Conservation (phyloP, 805 yeast genomes). For the Kluyveromyces dobzhanskii region DNA sequence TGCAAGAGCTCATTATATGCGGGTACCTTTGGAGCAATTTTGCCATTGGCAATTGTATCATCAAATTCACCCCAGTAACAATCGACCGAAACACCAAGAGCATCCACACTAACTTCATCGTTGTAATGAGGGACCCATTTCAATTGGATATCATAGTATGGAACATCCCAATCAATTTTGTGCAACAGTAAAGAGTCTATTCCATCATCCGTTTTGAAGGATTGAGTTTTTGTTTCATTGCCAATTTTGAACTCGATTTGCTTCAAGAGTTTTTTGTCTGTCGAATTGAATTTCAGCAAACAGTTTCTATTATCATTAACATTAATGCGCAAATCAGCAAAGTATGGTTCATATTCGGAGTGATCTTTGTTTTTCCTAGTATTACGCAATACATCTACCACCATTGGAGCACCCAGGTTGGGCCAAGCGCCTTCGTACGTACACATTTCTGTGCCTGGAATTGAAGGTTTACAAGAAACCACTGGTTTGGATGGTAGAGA, state of each 20-base stretch:
- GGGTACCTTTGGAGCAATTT: slow-evolving; percentile 41
- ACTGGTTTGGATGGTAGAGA: slow-evolving; percentile 45
- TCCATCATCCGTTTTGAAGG: slow-evolving; percentile 49
- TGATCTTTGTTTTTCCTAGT: slow-evolving; percentile 36
- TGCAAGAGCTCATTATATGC: slow-evolving; percentile 63
- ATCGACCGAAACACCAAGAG: slow-evolving; percentile 48
- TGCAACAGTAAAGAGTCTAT: slow-evolving; percentile 57
- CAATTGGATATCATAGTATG: slow-evolving; percentile 49
- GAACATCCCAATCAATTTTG: slow-evolving; percentile 51
- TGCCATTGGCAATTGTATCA: slow-evolving; percentile 33
- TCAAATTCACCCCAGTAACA: slow-evolving; percentile 80
- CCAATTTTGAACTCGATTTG: slow-evolving; percentile 37
- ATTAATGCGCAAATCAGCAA: slow-evolving; percentile 51
- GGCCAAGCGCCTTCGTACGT: slow-evolving; percentile 43
- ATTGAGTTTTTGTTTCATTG: neutral
- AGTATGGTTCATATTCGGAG: slow-evolving; percentile 55
- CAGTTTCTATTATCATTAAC: slow-evolving; percentile 61
- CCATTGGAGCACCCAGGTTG: slow-evolving; percentile 39
- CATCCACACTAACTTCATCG: slow-evolving; percentile 24
- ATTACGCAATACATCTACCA: slow-evolving; percentile 43
- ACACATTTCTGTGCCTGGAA: slow-evolving; percentile 47
- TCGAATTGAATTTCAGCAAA: slow-evolving; percentile 47
- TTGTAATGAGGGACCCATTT: slow-evolving; percentile 69
- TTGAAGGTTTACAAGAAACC: slow-evolving; percentile 30
- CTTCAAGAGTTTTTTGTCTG: slow-evolving; percentile 54